phyloP scores from a whole-genome alignment of 2,329 filamentous ascomycete species.

The Trichoderma sp. region DNA sequence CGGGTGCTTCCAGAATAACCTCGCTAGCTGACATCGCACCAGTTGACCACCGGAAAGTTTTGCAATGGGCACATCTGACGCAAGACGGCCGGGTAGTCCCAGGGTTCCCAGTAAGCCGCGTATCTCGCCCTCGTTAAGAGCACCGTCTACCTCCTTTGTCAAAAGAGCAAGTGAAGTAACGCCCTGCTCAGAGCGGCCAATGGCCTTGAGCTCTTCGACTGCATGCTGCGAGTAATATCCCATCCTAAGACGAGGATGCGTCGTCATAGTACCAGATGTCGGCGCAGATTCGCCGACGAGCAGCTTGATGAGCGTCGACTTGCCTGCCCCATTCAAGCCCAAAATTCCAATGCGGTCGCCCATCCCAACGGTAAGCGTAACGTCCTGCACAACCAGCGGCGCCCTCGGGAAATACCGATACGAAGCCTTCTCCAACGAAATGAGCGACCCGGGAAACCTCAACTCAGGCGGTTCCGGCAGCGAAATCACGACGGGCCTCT shows the following conservation, averaged over 20 bases:
- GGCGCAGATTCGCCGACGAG: slow-evolving; percentile 64
- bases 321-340: slow-evolving; percentile 79
- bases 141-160: slow-evolving; percentile 53
- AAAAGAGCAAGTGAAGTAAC: slow-evolving; percentile 69
- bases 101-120: slow-evolving; percentile 68
- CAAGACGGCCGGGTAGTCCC: slow-evolving; percentile 69
- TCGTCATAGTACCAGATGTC: slow-evolving; percentile 62
- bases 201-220: slow-evolving; percentile 66
- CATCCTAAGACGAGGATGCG: slow-evolving; percentile 69
- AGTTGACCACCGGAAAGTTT: slow-evolving; percentile 80
- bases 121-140: slow-evolving; percentile 66
- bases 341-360: slow-evolving; percentile 75
- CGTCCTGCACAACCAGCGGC: slow-evolving; percentile 57
- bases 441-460: slow-evolving; percentile 72
- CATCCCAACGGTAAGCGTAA: slow-evolving; percentile 70
- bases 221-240: slow-evolving; percentile 82
- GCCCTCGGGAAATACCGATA: slow-evolving; percentile 61
- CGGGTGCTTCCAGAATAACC: slow-evolving; percentile 67
- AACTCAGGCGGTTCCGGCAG: slow-evolving; percentile 69
- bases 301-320: slow-evolving; percentile 75
- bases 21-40: slow-evolving; percentile 65
- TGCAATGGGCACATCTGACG: slow-evolving; percentile 71
- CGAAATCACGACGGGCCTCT: slow-evolving; percentile 58
- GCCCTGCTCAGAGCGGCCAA: slow-evolving; percentile 51
- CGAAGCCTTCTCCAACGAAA: slow-evolving; percentile 69